Conservation (phyloP, 345 rosid species). For the Murraya koenigii region DNA sequence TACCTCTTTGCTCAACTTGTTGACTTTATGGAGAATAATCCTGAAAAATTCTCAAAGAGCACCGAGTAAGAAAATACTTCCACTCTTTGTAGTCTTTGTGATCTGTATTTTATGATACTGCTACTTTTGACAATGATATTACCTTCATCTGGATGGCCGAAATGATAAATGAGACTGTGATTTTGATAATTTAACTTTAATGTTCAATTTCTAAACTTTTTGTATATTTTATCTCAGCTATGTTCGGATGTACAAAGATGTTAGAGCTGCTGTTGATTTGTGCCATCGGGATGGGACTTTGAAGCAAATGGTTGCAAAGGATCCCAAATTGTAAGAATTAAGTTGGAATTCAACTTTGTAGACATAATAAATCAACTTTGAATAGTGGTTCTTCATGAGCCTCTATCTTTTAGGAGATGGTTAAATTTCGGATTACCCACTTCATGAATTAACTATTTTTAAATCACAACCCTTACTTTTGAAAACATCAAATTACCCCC, state of each 20-base stretch:
- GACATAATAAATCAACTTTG: not conserved
- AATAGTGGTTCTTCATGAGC: not conserved
- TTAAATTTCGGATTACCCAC: no score
- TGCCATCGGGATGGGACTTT: conserved; percentile 98
- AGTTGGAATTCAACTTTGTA: not conserved
- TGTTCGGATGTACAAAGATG: conserved; percentile 81
- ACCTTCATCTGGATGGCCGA: not conserved
- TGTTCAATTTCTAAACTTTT: not conserved
- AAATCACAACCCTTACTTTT: no score
- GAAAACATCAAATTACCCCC: no score
- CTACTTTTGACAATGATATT: not conserved
- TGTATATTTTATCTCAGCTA: conserved; percentile 46
- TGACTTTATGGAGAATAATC: conserved; percentile 78
- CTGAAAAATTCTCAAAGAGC: conserved; percentile 57
- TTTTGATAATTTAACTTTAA: not conserved
- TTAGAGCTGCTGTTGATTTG: conserved; percentile 95
- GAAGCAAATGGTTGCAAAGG: conserved; percentile 93
- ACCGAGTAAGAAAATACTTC: conserved; percentile 52
- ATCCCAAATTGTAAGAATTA: conserved; percentile 56
- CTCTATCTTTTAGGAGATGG: not conserved
- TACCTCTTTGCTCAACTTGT: conserved; percentile 97
- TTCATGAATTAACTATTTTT: no score
- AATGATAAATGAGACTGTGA: not conserved
- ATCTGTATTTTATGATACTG: not conserved
- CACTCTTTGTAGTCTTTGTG: not conserved